Conservation (phyloP, 177 flowering plant genomes). For the Vitis hybrid region DNA sequence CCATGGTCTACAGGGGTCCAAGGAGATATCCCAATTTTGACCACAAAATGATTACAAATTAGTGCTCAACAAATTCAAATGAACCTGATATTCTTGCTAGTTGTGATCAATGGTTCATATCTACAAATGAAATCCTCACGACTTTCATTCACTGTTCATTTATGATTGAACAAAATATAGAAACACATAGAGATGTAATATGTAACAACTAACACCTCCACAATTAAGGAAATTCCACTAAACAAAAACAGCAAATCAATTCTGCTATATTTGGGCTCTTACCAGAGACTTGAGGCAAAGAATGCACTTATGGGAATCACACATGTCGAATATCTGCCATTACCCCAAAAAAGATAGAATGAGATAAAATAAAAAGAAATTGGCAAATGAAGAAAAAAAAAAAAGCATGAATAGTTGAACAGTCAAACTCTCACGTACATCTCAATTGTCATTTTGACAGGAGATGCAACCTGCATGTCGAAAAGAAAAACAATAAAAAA, state of each 20-base stretch:
- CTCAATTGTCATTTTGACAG: slow-evolving; percentile 97
- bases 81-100: too few relatives aligned
- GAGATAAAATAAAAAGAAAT: neutral
- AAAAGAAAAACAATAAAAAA: slow-evolving; percentile 2
- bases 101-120: too few relatives aligned
- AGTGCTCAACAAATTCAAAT: too few relatives aligned
- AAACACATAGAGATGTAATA: too few relatives aligned
- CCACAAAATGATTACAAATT: neutral
- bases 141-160: too few relatives aligned
- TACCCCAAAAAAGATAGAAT: slow-evolving; percentile 6
- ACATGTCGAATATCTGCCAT: slow-evolving; percentile 86
- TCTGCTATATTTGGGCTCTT: slow-evolving; percentile 25
- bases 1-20: neutral
- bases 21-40: neutral
- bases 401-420: neutral
- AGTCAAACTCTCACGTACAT: slow-evolving; percentile 53
- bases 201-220: neutral
- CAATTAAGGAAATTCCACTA: neutral
- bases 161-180: too few relatives aligned
- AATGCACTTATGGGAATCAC: slow-evolving; percentile 99
- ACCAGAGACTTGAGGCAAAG: slow-evolving; percentile 99
- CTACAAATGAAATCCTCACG: too few relatives aligned
- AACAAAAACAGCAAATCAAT: neutral
- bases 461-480: slow-evolving; percentile 78
- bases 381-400: neutral